A percentile compares a stretch with the other conserved stretches of the same genome.
phyloP scores from a whole-genome alignment of 2,329 filamentous ascomycete species.

The Penicillium sp. region DNA sequence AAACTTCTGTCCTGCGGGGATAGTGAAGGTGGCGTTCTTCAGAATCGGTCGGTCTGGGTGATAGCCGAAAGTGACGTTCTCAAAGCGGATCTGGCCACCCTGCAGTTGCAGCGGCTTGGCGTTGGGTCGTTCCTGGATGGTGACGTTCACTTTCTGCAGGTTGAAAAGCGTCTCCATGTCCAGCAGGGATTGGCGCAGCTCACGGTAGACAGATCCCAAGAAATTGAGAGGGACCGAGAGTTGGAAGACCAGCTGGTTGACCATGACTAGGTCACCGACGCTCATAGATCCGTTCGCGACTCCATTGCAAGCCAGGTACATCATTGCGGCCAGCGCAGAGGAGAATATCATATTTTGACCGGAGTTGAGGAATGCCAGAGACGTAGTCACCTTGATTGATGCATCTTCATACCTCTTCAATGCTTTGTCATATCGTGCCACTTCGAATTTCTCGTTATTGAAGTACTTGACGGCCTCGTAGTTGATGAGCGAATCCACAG shows the following conservation, averaged over 20 bases:
- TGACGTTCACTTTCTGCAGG: constrained; percentile 92
- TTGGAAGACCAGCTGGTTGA: constrained; percentile 98
- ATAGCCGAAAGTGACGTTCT: constrained; percentile 94
- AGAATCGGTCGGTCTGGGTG: constrained; percentile 82
- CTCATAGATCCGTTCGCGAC: constrained; percentile 78
- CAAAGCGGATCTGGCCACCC: constrained; percentile 88
- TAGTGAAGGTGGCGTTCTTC: constrained; percentile 77
- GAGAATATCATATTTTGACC: constrained; percentile 98
- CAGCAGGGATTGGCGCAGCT: constrained; percentile 86
- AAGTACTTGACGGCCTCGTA: constrained; percentile 99
- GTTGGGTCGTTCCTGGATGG: constrained; percentile 71
- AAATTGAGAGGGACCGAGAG: constrained; percentile 97
- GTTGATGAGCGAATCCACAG: constrained; percentile 95
- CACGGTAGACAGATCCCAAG: constrained; percentile 93
- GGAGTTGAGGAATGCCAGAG: constrained; percentile 85
- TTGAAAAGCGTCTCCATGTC: constrained; percentile 99
- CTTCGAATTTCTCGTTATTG: constrained; percentile 97
- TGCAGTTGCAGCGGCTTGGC: constrained; percentile 71
- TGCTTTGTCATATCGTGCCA: constrained; percentile 83
- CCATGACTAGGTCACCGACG: constrained; percentile 95
- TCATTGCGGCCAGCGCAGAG: constrained; percentile 89
- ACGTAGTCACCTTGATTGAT: constrained; percentile 95
- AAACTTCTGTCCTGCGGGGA: constrained; percentile 93
- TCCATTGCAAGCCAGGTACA: constrained; percentile 92
- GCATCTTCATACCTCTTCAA: constrained; percentile 84